Percentiles rank a stretch among this genome's conserved stretches.
Evolutionary conservation across 2,329 filamentous ascomycete genomes (phyloP).

Genomic region (Monilinia laxa): DNA sequence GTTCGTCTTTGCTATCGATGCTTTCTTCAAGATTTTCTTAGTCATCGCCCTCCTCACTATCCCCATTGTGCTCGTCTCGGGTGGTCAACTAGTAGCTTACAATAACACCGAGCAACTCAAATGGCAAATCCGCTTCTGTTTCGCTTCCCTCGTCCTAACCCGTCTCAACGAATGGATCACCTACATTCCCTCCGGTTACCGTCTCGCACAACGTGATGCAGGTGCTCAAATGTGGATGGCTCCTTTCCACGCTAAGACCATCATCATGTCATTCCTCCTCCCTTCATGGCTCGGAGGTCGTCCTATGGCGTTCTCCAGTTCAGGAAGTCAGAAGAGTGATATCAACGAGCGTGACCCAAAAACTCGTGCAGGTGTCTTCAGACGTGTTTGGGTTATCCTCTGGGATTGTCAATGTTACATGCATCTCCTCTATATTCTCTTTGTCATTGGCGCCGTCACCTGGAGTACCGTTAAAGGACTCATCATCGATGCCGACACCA

Average conservation of each 20-base stretch:
- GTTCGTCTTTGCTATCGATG: slow-evolving; percentile 56
- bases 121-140: slow-evolving; percentile 58
- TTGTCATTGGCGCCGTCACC: slow-evolving; percentile 44
- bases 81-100: slow-evolving; percentile 58
- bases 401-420: slow-evolving; percentile 56
- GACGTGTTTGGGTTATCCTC: slow-evolving; percentile 54
- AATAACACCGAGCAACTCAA: slow-evolving; percentile 53
- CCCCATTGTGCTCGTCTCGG: slow-evolving; percentile 57
- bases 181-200: slow-evolving; percentile 59
- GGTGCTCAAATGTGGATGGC: slow-evolving; percentile 63
- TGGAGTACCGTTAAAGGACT: slow-evolving; percentile 44
- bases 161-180: slow-evolving; percentile 58
- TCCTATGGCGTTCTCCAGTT: slow-evolving; percentile 58
- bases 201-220: slow-evolving; percentile 56
- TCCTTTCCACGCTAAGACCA: slow-evolving; percentile 58
- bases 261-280: slow-evolving; percentile 57
- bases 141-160: slow-evolving; percentile 51
- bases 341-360: slow-evolving; percentile 58
- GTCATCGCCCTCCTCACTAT: slow-evolving; percentile 57
- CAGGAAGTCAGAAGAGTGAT: slow-evolving; percentile 55
- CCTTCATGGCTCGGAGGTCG: slow-evolving; percentile 60
- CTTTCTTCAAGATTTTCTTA: slow-evolving; percentile 56
- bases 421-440: slow-evolving; percentile 48
- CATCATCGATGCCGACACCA: slow-evolving; percentile 53
- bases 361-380: slow-evolving; percentile 52